Evolutionary conservation across 331 rosid genomes (phyloP), one percentile per base, ranked within the genome.

Genomic region (Acacia pycnantha): DNA sequence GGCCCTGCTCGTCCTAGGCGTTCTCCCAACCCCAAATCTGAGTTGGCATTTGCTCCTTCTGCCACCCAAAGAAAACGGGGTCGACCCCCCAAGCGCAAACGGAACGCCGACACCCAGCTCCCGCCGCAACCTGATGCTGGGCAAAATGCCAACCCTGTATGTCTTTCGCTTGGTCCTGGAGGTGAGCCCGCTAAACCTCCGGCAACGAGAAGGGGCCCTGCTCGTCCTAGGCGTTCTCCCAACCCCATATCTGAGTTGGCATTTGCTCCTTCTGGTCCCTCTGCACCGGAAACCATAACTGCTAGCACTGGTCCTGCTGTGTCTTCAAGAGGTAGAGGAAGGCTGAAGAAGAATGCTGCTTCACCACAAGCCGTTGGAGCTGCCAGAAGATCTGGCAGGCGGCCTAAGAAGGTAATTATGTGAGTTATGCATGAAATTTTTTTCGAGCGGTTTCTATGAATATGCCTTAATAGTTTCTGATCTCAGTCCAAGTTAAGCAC

Each of bases 351-450:
- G 88, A 70, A 21, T 24, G 81, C 78, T 0, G 73, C 46, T 9
- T 35, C 83, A 7, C 51, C 27, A 24, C 67, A 14, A 0, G 4
- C 58, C 2, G 16, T 27, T 21, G 75, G 24, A 46, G 74, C 82
- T 10, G 4, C 73, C 0, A 81, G 85, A 4, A 89, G 87, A 82
- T 86, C 92, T 4, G 92, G 88, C 21, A 97, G 94, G 53, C 92
- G 97, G 81, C 97, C 97, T 1, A 90, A 48, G 82, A 90, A 93
- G 97, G 97, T 92, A 33, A 12, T 43, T 1, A 11, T 4, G 37
- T 29, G 48, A 15, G 1, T 40, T 70, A 12, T 33, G 44, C 59
- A n/a, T 18, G 58, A 11, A 0, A 22, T 24, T 31, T 75, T 0
- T 27, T 37, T 11, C 27, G n/a, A 22, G 21, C 43, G 40, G 22